phyloP scores from a whole-genome alignment of 1,139 yeast species.

The Yamadazyma triangularis region DNA sequence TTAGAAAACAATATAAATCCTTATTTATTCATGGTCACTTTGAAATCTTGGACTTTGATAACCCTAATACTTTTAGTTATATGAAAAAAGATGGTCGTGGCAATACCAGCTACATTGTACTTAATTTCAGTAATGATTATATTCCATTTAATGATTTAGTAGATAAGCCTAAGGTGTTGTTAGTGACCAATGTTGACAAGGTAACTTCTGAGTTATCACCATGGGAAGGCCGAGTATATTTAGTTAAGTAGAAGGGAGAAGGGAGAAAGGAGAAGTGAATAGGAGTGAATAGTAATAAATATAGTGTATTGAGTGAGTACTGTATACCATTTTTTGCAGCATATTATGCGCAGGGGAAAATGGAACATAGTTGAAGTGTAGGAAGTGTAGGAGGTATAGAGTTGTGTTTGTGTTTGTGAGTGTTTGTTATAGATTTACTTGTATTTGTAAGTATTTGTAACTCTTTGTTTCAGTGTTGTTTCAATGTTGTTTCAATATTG shows the following conservation, averaged over 20 bases:
- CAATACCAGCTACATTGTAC: conserved; percentile 30
- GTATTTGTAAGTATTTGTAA: no score
- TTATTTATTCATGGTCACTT: conserved; percentile 44
- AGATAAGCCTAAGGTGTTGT: conserved; percentile 26
- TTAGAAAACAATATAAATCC: conserved; percentile 42
- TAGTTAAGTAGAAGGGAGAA: conserved; percentile 10
- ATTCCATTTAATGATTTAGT: conserved; percentile 22
- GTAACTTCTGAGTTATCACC: conserved; percentile 23
- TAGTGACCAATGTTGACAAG: conserved; percentile 21
- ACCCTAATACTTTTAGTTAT: conserved; percentile 34
- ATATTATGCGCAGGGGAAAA: no score
- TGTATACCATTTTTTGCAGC: no score
- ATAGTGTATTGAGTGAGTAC: no score
- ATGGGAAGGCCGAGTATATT: conserved; percentile 32
- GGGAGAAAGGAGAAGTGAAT: no score
- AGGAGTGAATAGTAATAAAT: no score
- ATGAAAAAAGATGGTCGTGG: conserved; percentile 19
- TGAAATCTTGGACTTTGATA: conserved; percentile 35
- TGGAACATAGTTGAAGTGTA: no score
- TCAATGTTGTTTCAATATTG: no score
- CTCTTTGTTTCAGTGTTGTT: no score
- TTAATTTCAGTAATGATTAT: conserved; percentile 36
- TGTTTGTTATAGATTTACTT: no score
- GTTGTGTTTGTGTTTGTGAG: no score
- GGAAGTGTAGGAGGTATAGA: no score